Evolutionary conservation across 2,329 filamentous ascomycete species (phyloP), one percentile per base, ranked within the genome.

Genomic region (Phaeosphaeriaceae sp.): DNA sequence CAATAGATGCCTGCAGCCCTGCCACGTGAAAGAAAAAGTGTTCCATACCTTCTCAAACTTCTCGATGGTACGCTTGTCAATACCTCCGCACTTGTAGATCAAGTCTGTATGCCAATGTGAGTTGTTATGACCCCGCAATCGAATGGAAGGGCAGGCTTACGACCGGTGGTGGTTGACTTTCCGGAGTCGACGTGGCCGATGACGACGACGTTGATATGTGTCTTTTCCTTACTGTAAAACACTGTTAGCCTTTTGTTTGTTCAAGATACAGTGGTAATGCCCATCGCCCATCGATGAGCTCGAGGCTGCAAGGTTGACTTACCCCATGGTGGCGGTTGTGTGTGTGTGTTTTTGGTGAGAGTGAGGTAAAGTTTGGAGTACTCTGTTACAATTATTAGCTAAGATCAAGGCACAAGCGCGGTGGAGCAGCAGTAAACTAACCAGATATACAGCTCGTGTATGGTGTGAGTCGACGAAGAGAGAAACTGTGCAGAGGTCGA

Each of bases 81-180:
- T 99, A 91, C 94, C 94, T 89, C 94, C 94, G 86, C 94, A 97
- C 89, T 99, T 93, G 92, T 97, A 97, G 90, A 99, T 97, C 87
- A 99, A 88, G 85, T 81, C 77, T 80, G 74, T 93, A 89, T 78
- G 79, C 70, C 73, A 66, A 68, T 66, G 66, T 72, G 56, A 66
- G 61, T 55, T 56, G 39, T 42, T 61, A 54, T 52, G 55, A 56
- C 57, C 56, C 56, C 60, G 67, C 61, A 53, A 43, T 62, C 42
- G 66, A 54, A 66, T 57, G 63, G 58, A 50, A 46, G 61, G 63
- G 66, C 48, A 64, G 61, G 69, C 87, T 89, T 87, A 91, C 78
- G 79, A 63, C 90, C 87, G 71, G 87, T 90, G 80, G 92, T 97
- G 80, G 92, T 97, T 72, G 92, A 96, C 88, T 97, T 97, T 84